These are phyloP conservation scores for Acanthamoeba triangularis DNA, from an alignment of 208 protist genomes.

Conservation along the genomic window DNA sequence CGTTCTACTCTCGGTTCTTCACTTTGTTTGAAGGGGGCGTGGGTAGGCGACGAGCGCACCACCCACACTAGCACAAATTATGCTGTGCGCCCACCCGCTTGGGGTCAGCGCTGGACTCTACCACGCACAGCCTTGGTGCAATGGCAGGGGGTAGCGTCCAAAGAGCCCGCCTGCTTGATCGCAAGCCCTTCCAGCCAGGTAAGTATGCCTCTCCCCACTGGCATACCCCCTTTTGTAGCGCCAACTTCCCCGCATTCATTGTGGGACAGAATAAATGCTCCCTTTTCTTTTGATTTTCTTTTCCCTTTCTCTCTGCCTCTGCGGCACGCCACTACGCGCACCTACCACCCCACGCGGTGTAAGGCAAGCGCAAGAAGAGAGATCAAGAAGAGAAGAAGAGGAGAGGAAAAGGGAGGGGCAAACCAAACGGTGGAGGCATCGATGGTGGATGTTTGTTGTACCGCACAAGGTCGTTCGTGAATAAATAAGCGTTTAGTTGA, in stretches of 20 bases:
- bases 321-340: too few relatives aligned
- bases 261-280: too few relatives aligned
- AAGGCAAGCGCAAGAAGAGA: neutral
- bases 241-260: neutral
- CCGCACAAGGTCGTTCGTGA: neutral
- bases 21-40: neutral
- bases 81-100: neutral
- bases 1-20: neutral
- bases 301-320: too few relatives aligned
- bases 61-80: conserved; percentile 40
- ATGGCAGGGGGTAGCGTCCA: conserved; percentile 26
- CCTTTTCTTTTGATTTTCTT: too few relatives aligned
- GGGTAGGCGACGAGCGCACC: conserved; percentile 59
- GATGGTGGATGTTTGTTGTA: neutral
- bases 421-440: neutral
- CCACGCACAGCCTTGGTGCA: conserved; percentile 37
- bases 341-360: too few relatives aligned
- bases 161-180: conserved; percentile 23
- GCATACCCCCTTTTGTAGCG: neutral
- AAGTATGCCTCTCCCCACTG: neutral
- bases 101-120: conserved; percentile 9
- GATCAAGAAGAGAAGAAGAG: neutral
- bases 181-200: conserved; percentile 33
- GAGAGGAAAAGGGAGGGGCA: neutral
- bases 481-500: neutral